These are phyloP conservation scores for Boletus rubescentipes DNA, from an alignment of 768 basidiomycete species.

Conservation along the genomic window DNA sequence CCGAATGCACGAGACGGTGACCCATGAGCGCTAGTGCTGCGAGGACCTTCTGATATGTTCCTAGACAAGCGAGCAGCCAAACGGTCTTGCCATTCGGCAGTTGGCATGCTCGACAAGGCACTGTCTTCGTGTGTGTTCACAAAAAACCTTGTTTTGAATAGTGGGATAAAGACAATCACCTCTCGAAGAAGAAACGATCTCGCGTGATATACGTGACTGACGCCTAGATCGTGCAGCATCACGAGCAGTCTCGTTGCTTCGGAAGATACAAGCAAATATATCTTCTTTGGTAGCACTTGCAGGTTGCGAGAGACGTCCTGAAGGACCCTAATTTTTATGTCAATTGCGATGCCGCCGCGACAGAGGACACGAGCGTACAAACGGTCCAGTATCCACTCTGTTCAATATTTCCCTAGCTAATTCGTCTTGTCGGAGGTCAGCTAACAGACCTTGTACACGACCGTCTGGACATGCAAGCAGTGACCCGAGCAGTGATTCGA, in stretches of 20 bases:
- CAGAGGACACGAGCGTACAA: slow-evolving; percentile 44
- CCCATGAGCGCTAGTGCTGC: slow-evolving; percentile 3
- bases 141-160: not conserved
- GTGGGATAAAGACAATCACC: slow-evolving; percentile 33
- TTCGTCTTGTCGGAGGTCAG: slow-evolving; percentile 66
- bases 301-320: slow-evolving; percentile 61
- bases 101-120: slow-evolving; percentile 60
- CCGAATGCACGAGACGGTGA: slow-evolving; percentile 29
- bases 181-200: slow-evolving; percentile 74
- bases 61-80: slow-evolving; percentile 55
- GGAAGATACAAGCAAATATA: slow-evolving; percentile 72
- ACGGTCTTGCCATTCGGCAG: slow-evolving; percentile 77
- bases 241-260: slow-evolving; percentile 51
- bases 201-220: slow-evolving; percentile 74
- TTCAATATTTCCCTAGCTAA: slow-evolving; percentile 75
- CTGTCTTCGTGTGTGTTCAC: slow-evolving; percentile 42
- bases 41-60: slow-evolving; percentile 11
- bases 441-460: slow-evolving; percentile 58
- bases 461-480: slow-evolving; percentile 71
- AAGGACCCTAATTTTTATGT: slow-evolving; percentile 53
- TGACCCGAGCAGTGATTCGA: slow-evolving; percentile 85
- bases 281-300: slow-evolving; percentile 71
- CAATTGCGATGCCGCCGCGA: not conserved
- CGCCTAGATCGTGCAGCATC: slow-evolving; percentile 64
- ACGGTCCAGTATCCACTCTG: slow-evolving; percentile 78